Evolutionary conservation across 2,329 filamentous ascomycete species (phyloP).

Genomic region (Diaporthe citrichinensis): DNA sequence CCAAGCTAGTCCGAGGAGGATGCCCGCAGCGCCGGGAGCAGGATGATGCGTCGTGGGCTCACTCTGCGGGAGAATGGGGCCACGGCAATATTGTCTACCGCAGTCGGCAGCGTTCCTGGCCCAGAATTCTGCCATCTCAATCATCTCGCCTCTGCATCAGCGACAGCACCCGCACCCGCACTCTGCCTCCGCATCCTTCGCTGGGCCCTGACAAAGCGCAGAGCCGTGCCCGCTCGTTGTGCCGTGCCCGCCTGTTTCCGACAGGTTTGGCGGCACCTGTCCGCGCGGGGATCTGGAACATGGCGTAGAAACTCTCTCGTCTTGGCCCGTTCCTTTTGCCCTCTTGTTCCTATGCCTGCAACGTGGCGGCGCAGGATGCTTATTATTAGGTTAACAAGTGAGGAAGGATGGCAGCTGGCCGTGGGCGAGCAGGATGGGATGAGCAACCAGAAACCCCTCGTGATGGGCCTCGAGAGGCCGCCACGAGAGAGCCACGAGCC

Average conservation of each 20-base stretch:
- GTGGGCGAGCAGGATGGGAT: slow-evolving; percentile 7
- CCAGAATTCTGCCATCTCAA: slow-evolving; percentile 17
- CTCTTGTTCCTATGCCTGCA: slow-evolving; percentile 2
- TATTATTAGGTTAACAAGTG: slow-evolving; percentile 11
- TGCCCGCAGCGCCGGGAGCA: slow-evolving; percentile 17
- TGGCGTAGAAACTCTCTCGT: slow-evolving; percentile 26
- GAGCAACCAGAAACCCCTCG: not conserved
- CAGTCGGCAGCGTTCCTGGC: slow-evolving; percentile 20
- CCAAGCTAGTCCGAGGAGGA: slow-evolving; percentile 7
- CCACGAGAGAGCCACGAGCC: not conserved
- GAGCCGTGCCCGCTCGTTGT: not conserved
- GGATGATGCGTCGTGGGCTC: slow-evolving; percentile 23
- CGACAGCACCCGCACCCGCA: not conserved
- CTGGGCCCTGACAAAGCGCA: slow-evolving; percentile 11
- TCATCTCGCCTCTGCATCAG: slow-evolving; percentile 32
- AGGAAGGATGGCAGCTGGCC: slow-evolving; percentile 24
- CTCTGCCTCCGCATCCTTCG: slow-evolving; percentile 3
- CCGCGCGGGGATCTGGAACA: slow-evolving; percentile 31
- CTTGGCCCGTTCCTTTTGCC: not conserved
- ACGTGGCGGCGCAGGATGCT: slow-evolving; percentile 9
- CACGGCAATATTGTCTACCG: slow-evolving; percentile 11
- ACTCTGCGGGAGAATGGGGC: slow-evolving; percentile 28
- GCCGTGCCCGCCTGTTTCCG: slow-evolving; percentile 14
- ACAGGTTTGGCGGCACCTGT: slow-evolving; percentile 7
- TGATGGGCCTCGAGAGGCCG: slow-evolving; percentile 3